phyloP scores from a whole-genome alignment of 805 yeast genomes.

The Wickerhamiella australiensis region DNA sequence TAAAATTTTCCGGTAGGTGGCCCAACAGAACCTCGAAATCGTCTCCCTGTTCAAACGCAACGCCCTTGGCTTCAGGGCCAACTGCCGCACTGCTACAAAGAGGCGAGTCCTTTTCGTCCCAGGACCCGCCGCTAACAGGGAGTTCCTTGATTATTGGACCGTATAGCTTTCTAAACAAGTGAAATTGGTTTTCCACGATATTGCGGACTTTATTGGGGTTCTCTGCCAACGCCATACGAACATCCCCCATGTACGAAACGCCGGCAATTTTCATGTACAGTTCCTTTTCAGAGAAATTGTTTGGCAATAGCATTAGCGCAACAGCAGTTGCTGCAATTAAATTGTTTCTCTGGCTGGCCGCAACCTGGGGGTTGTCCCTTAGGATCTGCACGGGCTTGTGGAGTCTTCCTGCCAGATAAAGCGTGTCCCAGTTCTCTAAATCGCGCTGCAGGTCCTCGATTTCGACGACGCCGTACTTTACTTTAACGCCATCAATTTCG shows the following conservation, averaged over 20 bases:
- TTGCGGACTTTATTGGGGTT: constrained; percentile 79
- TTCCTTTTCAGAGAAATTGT: constrained; percentile 43
- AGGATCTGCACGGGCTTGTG: constrained; percentile 85
- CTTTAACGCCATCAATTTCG: constrained; percentile 41
- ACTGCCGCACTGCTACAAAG: too few species aligned
- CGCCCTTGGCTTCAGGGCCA: constrained; percentile 22
- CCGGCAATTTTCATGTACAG: constrained; percentile 68
- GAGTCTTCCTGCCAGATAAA: constrained; percentile 82
- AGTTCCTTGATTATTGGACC: constrained; percentile 44
- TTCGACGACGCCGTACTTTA: constrained; percentile 82
- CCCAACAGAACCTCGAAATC: constrained; percentile 32
- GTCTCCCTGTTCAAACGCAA: constrained; percentile 24
- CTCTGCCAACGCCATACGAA: constrained; percentile 78
- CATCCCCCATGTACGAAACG: constrained; percentile 81
- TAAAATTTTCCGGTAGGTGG: constrained; percentile 40
- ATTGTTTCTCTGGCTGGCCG: constrained; percentile 38
- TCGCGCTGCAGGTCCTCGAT: constrained; percentile 50
- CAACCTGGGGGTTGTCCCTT: constrained; percentile 32
- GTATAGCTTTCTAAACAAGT: constrained; percentile 59
- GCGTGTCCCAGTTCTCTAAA: constrained; percentile 68
- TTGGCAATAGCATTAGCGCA: constrained; percentile 44
- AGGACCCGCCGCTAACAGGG: constrained; percentile 27
- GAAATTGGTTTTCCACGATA: constrained; percentile 67
- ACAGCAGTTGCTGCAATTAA: constrained; percentile 65
- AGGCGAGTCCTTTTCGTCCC: too few species aligned